Conservation (phyloP, 2,329 filamentous ascomycete genomes). For the Salinomyces thailandicus region DNA sequence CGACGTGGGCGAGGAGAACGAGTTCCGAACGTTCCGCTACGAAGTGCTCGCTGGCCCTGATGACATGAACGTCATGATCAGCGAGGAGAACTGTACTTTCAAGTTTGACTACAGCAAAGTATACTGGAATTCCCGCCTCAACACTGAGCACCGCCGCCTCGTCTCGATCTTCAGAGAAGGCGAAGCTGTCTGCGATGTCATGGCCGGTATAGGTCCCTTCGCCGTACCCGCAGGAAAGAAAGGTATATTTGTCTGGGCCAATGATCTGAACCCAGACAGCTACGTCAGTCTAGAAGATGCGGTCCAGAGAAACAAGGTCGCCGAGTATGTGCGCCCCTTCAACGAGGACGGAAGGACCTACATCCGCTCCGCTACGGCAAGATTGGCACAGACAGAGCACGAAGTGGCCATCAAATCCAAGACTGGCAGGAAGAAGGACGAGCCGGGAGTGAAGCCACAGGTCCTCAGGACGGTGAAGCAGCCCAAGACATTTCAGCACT, state of each 20-base stretch:
- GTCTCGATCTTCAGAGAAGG: conserved; percentile 67
- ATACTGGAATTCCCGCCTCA: conserved; percentile 93
- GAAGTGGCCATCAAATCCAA: conserved; percentile 35
- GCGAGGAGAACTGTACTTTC: conserved; percentile 77
- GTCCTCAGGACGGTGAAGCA: conserved; percentile 37
- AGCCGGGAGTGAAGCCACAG: conserved; percentile 17
- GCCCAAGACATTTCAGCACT: conserved; percentile 76
- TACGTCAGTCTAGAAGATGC: conserved; percentile 61
- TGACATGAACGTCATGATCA: conserved; percentile 72
- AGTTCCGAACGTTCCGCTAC: conserved; percentile 86
- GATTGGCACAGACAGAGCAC: conserved; percentile 44
- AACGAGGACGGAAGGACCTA: conserved; percentile 75
- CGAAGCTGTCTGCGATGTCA: conserved; percentile 88
- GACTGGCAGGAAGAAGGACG: conserved; percentile 12
- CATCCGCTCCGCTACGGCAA: conserved; percentile 59
- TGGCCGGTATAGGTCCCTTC: conserved; percentile 95
- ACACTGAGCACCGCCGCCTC: conserved; percentile 77
- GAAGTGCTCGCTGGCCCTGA: conserved; percentile 76
- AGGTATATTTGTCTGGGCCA: conserved; percentile 87
- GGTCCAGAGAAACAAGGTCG: conserved; percentile 65
- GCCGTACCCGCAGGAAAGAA: conserved; percentile 84
- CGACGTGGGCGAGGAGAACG: conserved; percentile 72
- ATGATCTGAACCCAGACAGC: conserved; percentile 91
- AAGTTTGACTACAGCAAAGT: conserved; percentile 90
- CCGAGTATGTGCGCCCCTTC: conserved; percentile 63